Evolutionary conservation across 106 monocot genomes (phyloP), one percentile per base, ranked within the genome.

Genomic region (Gastrodia elata): DNA sequence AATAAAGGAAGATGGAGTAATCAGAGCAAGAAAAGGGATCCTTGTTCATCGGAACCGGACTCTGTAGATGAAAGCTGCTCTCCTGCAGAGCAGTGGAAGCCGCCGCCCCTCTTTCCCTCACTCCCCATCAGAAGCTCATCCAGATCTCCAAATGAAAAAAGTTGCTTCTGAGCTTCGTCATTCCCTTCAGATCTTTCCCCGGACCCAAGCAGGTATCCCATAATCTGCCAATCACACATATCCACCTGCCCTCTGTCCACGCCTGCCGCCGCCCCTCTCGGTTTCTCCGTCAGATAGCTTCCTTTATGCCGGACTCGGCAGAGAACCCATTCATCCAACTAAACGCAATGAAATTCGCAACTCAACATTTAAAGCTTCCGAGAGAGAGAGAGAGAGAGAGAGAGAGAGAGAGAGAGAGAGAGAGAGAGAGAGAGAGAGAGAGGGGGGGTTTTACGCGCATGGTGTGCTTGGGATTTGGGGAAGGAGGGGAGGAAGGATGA

Each of bases 241-340:
- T 64, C 64, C 27, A 27, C 18, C 3, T 13, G 30, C 8, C 28
- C 0, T 9, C 26, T 13, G 26, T 3, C 9, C 30, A 6, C 9
- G 64, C 13, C 28, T 7, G 26, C 33, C 2, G 39, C 37, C 1
- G 42, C 8, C 6, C 43, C 2, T 64, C 67, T 6, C 46, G 43
- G 42, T 18, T 25, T 27, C n/a, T 76, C 25, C 0, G 11, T 1
- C 18, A 25, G 64, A 16, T 44, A 26, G 27, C 32, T 35, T 1
- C 76, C 76, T 25, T 76, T 76, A 18, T 68, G 68, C 43, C 49
- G 28, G 15, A 76, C 76, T 68, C 76, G 76, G 49, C 76, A 76
- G 33, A 76, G 68, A 25, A 76, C 76, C 68, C 76, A 76, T 15
- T 68, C 76, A 36, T 76, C 76, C 49, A 76, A 49, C 76, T 76